phyloP scores from a whole-genome alignment of 2,329 filamentous ascomycete species.

The Colletotrichum limetticola region DNA sequence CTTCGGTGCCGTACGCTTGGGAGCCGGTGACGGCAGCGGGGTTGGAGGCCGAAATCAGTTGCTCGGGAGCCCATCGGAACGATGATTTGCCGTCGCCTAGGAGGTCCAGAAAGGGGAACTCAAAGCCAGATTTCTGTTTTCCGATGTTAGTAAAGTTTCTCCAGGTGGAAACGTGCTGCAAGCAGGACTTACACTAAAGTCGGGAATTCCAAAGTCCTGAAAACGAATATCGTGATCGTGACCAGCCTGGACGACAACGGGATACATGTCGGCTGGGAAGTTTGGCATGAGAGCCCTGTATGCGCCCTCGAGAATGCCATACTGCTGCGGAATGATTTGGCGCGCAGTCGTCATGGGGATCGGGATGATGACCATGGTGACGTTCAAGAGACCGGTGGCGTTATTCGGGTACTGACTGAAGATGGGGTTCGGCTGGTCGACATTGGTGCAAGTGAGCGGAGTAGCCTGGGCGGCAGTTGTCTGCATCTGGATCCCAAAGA shows the following conservation, averaged over 20 bases:
- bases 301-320: slow-evolving; percentile 60
- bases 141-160: neutral
- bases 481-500: slow-evolving; percentile 22
- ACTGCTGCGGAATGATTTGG: slow-evolving; percentile 58
- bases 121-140: slow-evolving; percentile 58
- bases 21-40: slow-evolving; percentile 56
- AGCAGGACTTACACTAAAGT: slow-evolving; percentile 56
- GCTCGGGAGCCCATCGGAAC: slow-evolving; percentile 61
- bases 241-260: slow-evolving; percentile 60
- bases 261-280: slow-evolving; percentile 64
- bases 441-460: slow-evolving; percentile 16
- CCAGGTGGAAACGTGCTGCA: slow-evolving; percentile 31
- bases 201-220: slow-evolving; percentile 50
- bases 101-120: slow-evolving; percentile 67
- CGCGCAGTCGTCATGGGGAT: slow-evolving; percentile 59
- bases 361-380: slow-evolving; percentile 62
- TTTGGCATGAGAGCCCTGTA: slow-evolving; percentile 58
- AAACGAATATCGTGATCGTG: slow-evolving; percentile 63
- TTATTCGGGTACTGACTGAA: slow-evolving; percentile 56
- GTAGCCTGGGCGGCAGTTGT: slow-evolving; percentile 19
- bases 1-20: slow-evolving; percentile 56
- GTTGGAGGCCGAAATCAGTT: slow-evolving; percentile 57
- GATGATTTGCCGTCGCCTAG: slow-evolving; percentile 60
- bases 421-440: slow-evolving; percentile 54
- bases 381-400: slow-evolving; percentile 64